phyloP scores from a whole-genome alignment of 139 green algal species.

The Asterochloris sp. region DNA sequence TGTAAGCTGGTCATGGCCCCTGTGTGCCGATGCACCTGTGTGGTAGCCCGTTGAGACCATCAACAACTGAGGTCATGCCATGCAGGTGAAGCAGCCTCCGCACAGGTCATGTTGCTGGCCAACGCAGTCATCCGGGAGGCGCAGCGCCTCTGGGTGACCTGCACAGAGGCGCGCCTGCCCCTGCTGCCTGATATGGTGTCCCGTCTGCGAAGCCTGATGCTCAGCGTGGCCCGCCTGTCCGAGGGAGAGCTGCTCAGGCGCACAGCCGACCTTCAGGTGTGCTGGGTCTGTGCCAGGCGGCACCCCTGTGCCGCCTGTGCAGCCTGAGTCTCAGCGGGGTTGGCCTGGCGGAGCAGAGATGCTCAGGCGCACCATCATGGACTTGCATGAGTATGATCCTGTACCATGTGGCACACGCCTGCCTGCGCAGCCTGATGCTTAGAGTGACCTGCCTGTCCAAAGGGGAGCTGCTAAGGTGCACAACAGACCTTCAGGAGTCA shows the following conservation, averaged over 20 bases:
- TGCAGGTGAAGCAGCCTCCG: conserved; percentile 18
- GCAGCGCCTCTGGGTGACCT: neutral
- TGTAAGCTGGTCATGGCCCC: too few relatives aligned
- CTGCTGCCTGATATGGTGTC: conserved; percentile 7
- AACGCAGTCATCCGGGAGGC: neutral
- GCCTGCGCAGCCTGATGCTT: conserved; percentile 8
- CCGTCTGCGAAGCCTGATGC: conserved; percentile 6
- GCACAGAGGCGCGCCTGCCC: neutral
- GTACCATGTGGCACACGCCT: too few relatives aligned
- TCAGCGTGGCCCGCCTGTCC: neutral
- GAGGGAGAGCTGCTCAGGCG: conserved; percentile 11
- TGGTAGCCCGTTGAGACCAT: too few relatives aligned
- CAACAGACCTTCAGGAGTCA: neutral
- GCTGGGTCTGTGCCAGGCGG: too few relatives aligned
- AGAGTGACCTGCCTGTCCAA: neutral
- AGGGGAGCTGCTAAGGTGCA: conserved; percentile 3
- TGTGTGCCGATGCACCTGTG: too few relatives aligned
- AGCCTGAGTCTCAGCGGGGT: too few relatives aligned
- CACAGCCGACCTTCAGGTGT: conserved; percentile 1
- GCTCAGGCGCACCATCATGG: too few relatives aligned
- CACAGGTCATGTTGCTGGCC: conserved; percentile 1
- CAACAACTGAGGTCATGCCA: too few relatives aligned
- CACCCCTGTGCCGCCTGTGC: too few relatives aligned
- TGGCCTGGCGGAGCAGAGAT: too few relatives aligned
- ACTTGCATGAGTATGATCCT: too few relatives aligned